These are phyloP conservation scores for Bothriochloa decipiens DNA, from an alignment of 176 grass and related monocot genomes.

Conservation along the genomic window DNA sequence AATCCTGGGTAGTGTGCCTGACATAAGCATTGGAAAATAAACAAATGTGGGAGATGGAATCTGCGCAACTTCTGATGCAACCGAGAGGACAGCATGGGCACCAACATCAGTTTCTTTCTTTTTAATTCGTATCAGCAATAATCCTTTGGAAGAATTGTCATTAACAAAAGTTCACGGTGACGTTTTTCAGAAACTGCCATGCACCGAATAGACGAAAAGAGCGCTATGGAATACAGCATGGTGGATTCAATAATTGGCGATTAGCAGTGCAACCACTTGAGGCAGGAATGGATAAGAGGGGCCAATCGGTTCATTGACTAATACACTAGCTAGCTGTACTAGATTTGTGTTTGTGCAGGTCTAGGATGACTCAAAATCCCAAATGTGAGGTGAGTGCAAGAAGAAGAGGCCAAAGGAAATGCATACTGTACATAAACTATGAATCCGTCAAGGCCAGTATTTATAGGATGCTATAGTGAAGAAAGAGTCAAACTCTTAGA, in stretches of 20 bases:
- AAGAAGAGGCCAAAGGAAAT: neutral
- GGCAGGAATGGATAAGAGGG: slow-evolving; percentile 26
- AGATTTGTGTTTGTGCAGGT: slow-evolving; percentile 29
- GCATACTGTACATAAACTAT: neutral
- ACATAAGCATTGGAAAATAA: slow-evolving; percentile 32
- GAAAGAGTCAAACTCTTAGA: neutral
- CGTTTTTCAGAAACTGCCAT: slow-evolving; percentile 10
- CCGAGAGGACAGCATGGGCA: slow-evolving; percentile 35
- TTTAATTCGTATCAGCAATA: neutral
- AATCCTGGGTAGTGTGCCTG: slow-evolving; percentile 22
- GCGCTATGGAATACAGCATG: neutral
- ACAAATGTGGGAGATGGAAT: slow-evolving; percentile 39
- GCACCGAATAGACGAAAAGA: neutral
- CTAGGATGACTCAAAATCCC: slow-evolving; percentile 10
- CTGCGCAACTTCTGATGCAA: slow-evolving; percentile 44
- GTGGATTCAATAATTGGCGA: neutral
- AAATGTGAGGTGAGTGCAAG: neutral
- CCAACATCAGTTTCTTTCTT: slow-evolving; percentile 1
- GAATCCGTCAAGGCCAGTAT: neutral
- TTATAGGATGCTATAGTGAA: neutral
- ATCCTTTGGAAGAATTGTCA: slow-evolving; percentile 13
- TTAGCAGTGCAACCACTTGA: slow-evolving; percentile 13
- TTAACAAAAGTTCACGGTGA: slow-evolving; percentile 13
- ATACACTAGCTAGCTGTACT: neutral
- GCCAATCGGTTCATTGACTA: neutral